A percentile compares a stretch with the other conserved stretches of the same genome.
Evolutionary conservation across 2,329 filamentous ascomycete species (phyloP).

Genomic region (Tolypocladium pustulatum): DNA sequence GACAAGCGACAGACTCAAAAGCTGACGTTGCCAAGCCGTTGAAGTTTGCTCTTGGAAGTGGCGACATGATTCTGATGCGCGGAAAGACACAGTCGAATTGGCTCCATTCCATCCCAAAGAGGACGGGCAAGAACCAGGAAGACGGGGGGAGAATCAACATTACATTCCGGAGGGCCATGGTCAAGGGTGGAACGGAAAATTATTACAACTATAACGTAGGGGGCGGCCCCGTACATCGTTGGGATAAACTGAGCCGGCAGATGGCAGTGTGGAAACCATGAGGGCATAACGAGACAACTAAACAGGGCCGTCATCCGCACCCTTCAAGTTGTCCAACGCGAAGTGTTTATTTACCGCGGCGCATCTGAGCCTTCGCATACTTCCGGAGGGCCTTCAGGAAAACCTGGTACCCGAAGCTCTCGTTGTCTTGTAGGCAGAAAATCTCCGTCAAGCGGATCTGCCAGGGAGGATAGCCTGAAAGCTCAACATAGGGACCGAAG

Average conservation of each 20-base stretch:
- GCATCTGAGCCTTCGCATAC: slow-evolving; percentile 80
- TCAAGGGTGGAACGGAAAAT: slow-evolving; percentile 66
- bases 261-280: slow-evolving; percentile 30
- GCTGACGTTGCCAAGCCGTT: slow-evolving; percentile 26
- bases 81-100: slow-evolving; percentile 66
- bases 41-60: slow-evolving; percentile 47
- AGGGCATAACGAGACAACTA: slow-evolving; percentile 9
- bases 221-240: slow-evolving; percentile 54
- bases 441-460: slow-evolving; percentile 93
- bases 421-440: slow-evolving; percentile 66
- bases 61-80: slow-evolving; percentile 73
- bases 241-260: slow-evolving; percentile 46
- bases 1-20: slow-evolving; percentile 13
- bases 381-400: slow-evolving; percentile 78
- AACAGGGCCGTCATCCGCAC: background rate
- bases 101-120: slow-evolving; percentile 70
- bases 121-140: slow-evolving; percentile 51
- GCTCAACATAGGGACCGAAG: slow-evolving; percentile 72
- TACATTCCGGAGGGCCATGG: slow-evolving; percentile 62
- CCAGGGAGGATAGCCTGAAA: slow-evolving; percentile 94
- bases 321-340: background rate
- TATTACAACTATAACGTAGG: slow-evolving; percentile 81
- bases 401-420: slow-evolving; percentile 84
- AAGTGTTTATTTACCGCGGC: slow-evolving; percentile 53
- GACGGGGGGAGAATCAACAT: slow-evolving; percentile 65